A percentile compares a stretch with the other conserved stretches of the same genome.
Evolutionary conservation across 2,329 filamentous ascomycete genomes (phyloP).

Genomic region (Fusarium transvaalense): DNA sequence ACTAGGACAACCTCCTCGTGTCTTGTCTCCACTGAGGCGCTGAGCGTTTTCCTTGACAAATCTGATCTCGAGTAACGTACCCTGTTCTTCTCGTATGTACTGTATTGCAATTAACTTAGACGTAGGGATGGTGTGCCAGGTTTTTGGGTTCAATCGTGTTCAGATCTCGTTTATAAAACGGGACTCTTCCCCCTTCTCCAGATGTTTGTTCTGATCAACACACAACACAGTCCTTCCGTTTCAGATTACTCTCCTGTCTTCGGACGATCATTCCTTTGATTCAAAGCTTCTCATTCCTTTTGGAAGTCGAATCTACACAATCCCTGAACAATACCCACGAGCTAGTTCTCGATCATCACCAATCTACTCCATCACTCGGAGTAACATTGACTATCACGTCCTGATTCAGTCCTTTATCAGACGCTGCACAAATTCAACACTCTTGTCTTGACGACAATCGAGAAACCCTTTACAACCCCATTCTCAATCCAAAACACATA

Average conservation of each 20-base stretch:
- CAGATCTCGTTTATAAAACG: constrained; percentile 49
- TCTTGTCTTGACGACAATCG: constrained; percentile 49
- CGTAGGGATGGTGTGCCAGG: constrained; percentile 7
- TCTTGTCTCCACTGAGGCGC: constrained; percentile 39
- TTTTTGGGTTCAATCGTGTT: constrained; percentile 26
- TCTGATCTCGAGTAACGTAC: constrained; percentile 37
- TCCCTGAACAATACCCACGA: constrained; percentile 44
- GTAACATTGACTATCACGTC: constrained; percentile 29
- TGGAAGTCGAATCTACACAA: constrained; percentile 47
- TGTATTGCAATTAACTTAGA: neutral
- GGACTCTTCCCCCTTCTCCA: constrained; percentile 40
- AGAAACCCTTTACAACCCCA: constrained; percentile 27
- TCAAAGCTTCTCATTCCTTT: constrained; percentile 52
- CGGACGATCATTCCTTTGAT: constrained; percentile 50
- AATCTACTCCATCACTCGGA: constrained; percentile 28
- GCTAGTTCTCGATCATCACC: constrained; percentile 46
- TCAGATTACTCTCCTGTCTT: constrained; percentile 43
- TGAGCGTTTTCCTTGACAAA: constrained; percentile 45
- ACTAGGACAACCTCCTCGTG: constrained; percentile 23
- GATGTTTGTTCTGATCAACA: constrained; percentile 31
- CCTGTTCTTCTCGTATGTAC: constrained; percentile 6
- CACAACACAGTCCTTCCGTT: constrained; percentile 45
- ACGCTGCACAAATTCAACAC: constrained; percentile 26
- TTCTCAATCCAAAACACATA: constrained; percentile 27
- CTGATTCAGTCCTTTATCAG: constrained; percentile 47